Evolutionary conservation across 169 alveolate species (phyloP).

Genomic region (Eimeria nieschulzi): DNA sequence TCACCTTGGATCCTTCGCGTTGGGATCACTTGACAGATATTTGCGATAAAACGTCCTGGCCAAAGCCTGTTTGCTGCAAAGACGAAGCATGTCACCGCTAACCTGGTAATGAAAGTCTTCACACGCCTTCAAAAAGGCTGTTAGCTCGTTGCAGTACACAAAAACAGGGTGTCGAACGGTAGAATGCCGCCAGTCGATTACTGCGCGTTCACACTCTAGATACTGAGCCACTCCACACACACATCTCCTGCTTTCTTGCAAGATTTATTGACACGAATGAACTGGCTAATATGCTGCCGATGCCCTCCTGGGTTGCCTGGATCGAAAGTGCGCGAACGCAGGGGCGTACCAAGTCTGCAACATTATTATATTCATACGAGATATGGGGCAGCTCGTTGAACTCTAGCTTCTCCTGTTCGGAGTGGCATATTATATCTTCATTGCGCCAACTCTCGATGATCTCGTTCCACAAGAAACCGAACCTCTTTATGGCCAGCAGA

Average conservation of each 20-base stretch:
- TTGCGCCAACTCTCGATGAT: conserved; percentile 69
- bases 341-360: conserved; percentile 46
- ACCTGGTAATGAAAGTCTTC: conserved; percentile 67
- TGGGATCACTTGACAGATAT: conserved; percentile 57
- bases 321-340: not conserved
- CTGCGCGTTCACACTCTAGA: not conserved
- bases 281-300: not conserved
- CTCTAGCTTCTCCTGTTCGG: conserved; percentile 47
- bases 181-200: conserved; percentile 23
- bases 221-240: conserved; percentile 17
- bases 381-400: conserved; percentile 72
- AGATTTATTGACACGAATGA: no score
- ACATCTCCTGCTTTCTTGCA: not conserved
- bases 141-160: conserved; percentile 66
- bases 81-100: conserved; percentile 65
- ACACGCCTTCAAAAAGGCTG: conserved; percentile 57
- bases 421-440: conserved; percentile 62
- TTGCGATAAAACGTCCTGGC: conserved; percentile 59
- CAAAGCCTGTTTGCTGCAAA: conserved; percentile 36
- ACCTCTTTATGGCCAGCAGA: conserved; percentile 50
- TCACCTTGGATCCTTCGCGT: conserved; percentile 65
- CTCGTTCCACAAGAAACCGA: conserved; percentile 74
- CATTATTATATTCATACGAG: not conserved
- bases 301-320: not conserved
- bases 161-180: conserved; percentile 70